Evolutionary conservation across 768 basidiomycete genomes (phyloP).

Genomic region (Xerocomellus chrysenteron): DNA sequence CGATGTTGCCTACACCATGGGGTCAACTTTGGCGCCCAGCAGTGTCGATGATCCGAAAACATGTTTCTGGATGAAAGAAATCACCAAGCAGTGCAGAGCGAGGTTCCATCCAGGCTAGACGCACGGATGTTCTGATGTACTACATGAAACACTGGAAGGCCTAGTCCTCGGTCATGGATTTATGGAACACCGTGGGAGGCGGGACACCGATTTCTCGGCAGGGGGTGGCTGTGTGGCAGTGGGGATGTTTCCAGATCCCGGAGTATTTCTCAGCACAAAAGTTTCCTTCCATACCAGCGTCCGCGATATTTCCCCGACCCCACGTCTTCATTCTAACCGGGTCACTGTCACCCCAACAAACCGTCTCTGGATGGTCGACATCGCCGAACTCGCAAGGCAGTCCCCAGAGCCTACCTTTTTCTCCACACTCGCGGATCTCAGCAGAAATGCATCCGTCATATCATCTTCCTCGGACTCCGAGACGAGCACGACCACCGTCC

Average conservation of each 20-base stretch:
- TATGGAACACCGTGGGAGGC: neutral
- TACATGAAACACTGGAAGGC: too few species aligned
- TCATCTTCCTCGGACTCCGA: conserved; percentile 64
- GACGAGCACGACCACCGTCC: conserved; percentile 37
- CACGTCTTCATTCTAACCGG: too few species aligned
- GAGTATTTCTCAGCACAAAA: conserved; percentile 14
- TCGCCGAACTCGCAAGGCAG: neutral
- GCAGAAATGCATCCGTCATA: conserved; percentile 76
- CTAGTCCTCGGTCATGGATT: neutral
- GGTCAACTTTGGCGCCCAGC: neutral
- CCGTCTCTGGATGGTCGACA: conserved; percentile 7
- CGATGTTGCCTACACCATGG: neutral
- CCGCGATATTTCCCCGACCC: neutral
- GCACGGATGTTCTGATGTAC: neutral
- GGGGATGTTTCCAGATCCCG: conserved; percentile 18
- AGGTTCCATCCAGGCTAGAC: neutral
- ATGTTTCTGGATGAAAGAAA: neutral
- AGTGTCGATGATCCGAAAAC: neutral
- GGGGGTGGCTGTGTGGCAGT: conserved; percentile 23
- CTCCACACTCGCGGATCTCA: conserved; percentile 59
- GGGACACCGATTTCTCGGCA: conserved; percentile 8
- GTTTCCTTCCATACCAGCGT: neutral
- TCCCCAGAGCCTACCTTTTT: conserved; percentile 19
- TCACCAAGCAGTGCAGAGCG: neutral
- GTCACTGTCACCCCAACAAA: too few species aligned